Base-by-base conservation (phyloP, 2,329 filamentous ascomycete genomes). In the Alternaria sp. region DNA sequence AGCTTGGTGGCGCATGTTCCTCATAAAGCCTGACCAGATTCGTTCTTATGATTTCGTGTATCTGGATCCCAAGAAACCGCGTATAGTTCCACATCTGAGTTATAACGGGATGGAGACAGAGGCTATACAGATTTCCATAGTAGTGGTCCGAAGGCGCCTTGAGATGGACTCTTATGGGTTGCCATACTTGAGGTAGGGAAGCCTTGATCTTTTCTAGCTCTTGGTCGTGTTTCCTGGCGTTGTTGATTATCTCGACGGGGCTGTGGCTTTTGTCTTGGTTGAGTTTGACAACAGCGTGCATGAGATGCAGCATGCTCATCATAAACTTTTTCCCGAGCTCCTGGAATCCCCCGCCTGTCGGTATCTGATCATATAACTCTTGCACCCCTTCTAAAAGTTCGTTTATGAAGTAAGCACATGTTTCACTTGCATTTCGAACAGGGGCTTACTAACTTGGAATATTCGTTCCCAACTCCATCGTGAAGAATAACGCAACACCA, bases 1-100 rank as follows among this genome's bases (percentile, higher is more conserved):
- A 71, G 7, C 68, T 22, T 0, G 67, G 64, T 16, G 68, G 67
- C 14, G 42, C 22, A 12, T 43, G 60, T 8, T 51, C 42, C 7
- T 43, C 30, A 16, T 47, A 41, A 1, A 68, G 70, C 57, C 60
- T 68, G 7, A 38, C 43, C 9, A 78, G 54, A 22, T 71, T 65
- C 5, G 59, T 44, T n/a, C 65, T 66, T 6, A 75, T 57, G 26
- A 68, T 32, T 24, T 57, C 60, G 51, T 72, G 70, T 1, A 78
- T 66, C 34, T 64, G 48, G 26, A 75, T 58, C 2, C 70, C 66
- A 38, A 69, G 65, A 3, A 61, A 56, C 4, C 71, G 59, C 24
- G 76, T 65, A 39, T 72, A 70, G 55, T 75, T 77, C 72, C 70
- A 75, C 63, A 75, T 72, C 34, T 72, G 67, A 3, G 64, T 63